Evolutionary conservation across 257 asterid species (phyloP), one percentile per base, ranked within the genome.

Genomic region (Solanum virginianum): DNA sequence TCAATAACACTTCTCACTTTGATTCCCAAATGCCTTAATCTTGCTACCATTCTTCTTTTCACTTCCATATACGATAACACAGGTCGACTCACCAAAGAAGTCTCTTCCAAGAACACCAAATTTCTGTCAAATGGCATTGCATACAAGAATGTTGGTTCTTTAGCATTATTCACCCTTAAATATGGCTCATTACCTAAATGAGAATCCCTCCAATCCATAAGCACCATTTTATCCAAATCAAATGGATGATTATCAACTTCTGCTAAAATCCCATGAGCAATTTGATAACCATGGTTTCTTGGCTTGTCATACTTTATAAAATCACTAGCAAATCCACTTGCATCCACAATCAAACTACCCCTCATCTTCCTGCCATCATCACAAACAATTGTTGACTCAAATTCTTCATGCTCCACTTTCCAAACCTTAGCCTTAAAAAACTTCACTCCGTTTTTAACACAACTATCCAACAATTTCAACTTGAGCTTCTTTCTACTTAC

Each of bases 161-260:
- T 91, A 24, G 94, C 74, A 81, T 95, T 95, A 55, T 85, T 83
- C 14, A 80, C 83, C 0, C 97, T 91, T 29, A 94, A 68, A 47
- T 86, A 41, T 2, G 98, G 99, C 92, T 96, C 99, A 54, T 92
- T 96, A n/a, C 97, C 97, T 2, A 96, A 85, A 86, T 96, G 99
- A 57, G 97, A 89, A 84, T 96, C 99, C 84, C 99, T 92, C 98
- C 98, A 96, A 89, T 95, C 99, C 99, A 96, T 94, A 66, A 96
- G 90, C 68, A 94, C 92, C 98, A 96, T 95, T 87, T 94, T 94
- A 71, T 94, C 99, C 89, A 95, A 87, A 89, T 96, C 97, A 85
- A 91, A 96, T 7, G 98, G 98, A 66, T 96, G 98, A 24, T 69
- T 41, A 36, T 95, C 97, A 22, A 96, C 98, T 81, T 95, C 94